A percentile compares a stretch with the other conserved stretches of the same genome.
phyloP scores from a whole-genome alignment of 1,139 yeast genomes.

The Diutina neorugosa region DNA sequence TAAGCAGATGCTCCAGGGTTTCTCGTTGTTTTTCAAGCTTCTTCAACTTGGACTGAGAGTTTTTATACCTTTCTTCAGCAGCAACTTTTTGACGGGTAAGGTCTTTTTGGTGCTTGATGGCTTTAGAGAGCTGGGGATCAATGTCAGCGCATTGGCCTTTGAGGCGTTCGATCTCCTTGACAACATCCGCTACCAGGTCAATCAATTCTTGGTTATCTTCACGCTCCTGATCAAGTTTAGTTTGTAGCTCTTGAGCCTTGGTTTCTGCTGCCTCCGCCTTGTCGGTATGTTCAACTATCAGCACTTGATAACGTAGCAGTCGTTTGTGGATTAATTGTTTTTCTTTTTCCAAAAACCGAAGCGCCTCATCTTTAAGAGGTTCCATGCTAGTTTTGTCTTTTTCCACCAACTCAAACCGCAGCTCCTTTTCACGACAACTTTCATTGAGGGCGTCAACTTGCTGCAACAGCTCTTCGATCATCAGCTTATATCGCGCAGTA shows the following conservation, averaged over 20 bases:
- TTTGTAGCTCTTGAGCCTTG: slow-evolving; percentile 24
- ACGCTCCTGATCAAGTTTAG: slow-evolving; percentile 34
- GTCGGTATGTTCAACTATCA: slow-evolving; percentile 29
- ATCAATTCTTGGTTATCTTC: slow-evolving; percentile 30
- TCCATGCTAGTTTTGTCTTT: slow-evolving; percentile 66
- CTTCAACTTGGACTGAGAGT: slow-evolving; percentile 44
- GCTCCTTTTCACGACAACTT: slow-evolving; percentile 69
- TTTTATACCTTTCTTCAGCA: slow-evolving; percentile 63
- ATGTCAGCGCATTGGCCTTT: neutral
- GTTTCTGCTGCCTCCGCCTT: slow-evolving; percentile 17
- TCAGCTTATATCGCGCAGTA: slow-evolving; percentile 68
- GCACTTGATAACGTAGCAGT: slow-evolving; percentile 47
- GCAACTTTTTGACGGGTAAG: slow-evolving; percentile 45
- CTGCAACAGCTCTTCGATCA: slow-evolving; percentile 54
- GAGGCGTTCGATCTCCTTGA: slow-evolving; percentile 14
- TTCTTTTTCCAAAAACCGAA: slow-evolving; percentile 54
- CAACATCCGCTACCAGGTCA: slow-evolving; percentile 6
- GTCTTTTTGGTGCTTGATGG: slow-evolving; percentile 21
- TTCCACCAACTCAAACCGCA: slow-evolving; percentile 67
- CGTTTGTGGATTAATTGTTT: slow-evolving; percentile 44
- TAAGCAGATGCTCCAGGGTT: slow-evolving; percentile 21
- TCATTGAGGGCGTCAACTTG: slow-evolving; percentile 66
- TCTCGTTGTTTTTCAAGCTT: slow-evolving; percentile 45
- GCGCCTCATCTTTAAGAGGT: slow-evolving; percentile 55
- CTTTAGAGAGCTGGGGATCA: neutral